Evolutionary conservation across 1,284 basidiomycete genomes (phyloP), one percentile per base, ranked within the genome.

Genomic region (Testicularia cyperi): DNA sequence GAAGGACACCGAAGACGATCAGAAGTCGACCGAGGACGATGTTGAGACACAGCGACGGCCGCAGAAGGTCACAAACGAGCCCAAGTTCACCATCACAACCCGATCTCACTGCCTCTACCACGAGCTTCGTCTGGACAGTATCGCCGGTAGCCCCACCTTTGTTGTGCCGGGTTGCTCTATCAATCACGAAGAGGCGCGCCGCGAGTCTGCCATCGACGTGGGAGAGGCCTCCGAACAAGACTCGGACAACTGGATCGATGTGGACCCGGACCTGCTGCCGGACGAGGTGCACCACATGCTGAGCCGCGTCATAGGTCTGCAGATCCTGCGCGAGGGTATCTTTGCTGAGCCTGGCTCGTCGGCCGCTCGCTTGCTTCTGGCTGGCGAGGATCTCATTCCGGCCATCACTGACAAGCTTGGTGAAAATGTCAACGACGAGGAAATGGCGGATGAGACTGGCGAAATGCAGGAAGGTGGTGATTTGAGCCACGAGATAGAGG

Each of bases 161-260:
- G 42, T 65, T 12, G 62, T 62, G 14, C 62, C 62, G 2, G 48
- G 54, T 21, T 65, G 62, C 45, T 61, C 62, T 5, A 56, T 65
- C 40, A 44, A 46, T 23, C 41, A 57, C 33, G 47, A 52, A n/a
- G 34, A 38, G n/a, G 45, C 51, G 3, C 26, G 22, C 5, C 26
- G 35, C 8, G 62, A 65, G 29, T 38, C 33, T 15, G 62, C 62
- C 5, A 27, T 20, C 3, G 62, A 61, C 16, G 18, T 61, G 7
- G 58, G 62, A 16, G 31, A 36, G 6, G 44, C 52, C 3, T 31
- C 44, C 10, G 45, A 54, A 14, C 34, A 43, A 20, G 19, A 44
- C 12, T 34, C 52, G 18, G 51, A 54, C 21, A 34, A 53, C 34
- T 56, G 52, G 57, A 28, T 61, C 23, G 52, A 48, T 19, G 54